Conservation (phyloP, 495 filamentous ascomycete genomes). For the Tuber umbilicatum region DNA sequence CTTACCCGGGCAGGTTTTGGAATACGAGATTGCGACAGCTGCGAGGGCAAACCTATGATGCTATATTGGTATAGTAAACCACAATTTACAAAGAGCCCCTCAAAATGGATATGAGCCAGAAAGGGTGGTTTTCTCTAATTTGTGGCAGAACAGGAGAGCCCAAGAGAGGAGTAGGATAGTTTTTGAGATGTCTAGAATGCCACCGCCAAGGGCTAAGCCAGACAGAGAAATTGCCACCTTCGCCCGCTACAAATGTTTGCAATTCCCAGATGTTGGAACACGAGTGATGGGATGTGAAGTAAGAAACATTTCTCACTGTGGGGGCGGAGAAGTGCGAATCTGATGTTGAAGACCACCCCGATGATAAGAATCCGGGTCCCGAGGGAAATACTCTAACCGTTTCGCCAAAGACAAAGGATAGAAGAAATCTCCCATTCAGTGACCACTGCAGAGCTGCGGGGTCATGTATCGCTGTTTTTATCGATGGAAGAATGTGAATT, state of each 20-base stretch:
- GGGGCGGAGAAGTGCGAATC: no score
- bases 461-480: not conserved
- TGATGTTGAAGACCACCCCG: not conserved
- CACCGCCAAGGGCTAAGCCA: no score
- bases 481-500: not conserved
- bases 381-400: not conserved
- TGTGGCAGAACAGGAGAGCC: not conserved
- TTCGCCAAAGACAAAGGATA: not conserved
- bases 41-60: not conserved
- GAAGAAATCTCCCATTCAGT: not conserved
- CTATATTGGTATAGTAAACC: not conserved
- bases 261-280: no score
- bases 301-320: no score
- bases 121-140: not conserved
- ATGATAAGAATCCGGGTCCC: not conserved
- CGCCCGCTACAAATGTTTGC: no score
- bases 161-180: not conserved
- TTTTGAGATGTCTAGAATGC: not conserved
- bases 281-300: no score
- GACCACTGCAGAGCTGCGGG: not conserved
- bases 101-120: not conserved
- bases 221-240: no score
- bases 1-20: not conserved
- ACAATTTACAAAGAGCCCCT: not conserved
- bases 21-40: not conserved